Evolutionary conservation across 345 rosid genomes (phyloP).

Genomic region (Boechera divaricarpa): DNA sequence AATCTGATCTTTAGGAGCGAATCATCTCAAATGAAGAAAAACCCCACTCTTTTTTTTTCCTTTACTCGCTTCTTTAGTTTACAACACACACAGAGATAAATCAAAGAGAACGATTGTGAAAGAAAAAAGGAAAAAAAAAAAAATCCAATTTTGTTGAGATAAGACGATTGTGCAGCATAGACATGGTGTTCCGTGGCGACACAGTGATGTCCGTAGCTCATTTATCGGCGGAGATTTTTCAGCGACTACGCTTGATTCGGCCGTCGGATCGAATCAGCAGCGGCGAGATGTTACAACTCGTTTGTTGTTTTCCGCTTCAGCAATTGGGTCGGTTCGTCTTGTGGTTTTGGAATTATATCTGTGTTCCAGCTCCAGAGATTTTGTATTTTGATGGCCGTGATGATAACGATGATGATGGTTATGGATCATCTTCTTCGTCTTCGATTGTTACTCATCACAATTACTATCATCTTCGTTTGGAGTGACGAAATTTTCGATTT

Average conservation of each 20-base stretch:
- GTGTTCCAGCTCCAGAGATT: conserved; percentile 65
- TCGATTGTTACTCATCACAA: conserved; percentile 30
- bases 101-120: conserved; percentile 8
- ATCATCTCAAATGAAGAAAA: conserved; percentile 8
- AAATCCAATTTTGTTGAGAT: conserved; percentile 17
- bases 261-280: conserved; percentile 55
- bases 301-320: conserved; percentile 71
- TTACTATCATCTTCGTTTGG: conserved; percentile 46
- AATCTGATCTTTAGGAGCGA: neutral
- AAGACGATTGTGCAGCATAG: conserved; percentile 19
- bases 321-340: conserved; percentile 73
- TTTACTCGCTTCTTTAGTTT: conserved; percentile 1
- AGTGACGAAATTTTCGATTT: conserved; percentile 3
- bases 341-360: conserved; percentile 73
- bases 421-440: conserved; percentile 36
- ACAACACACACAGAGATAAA: conserved; percentile 21
- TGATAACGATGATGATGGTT: conserved; percentile 18
- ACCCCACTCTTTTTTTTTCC: neutral
- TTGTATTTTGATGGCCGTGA: conserved; percentile 42
- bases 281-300: conserved; percentile 65
- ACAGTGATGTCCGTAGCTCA: conserved; percentile 57
- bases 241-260: conserved; percentile 51
- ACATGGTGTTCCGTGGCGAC: conserved; percentile 70
- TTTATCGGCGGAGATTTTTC: conserved; percentile 61
- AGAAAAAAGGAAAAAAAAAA: neutral